Base-by-base conservation (phyloP, 805 yeast species). In the Millerago galiae region DNA sequence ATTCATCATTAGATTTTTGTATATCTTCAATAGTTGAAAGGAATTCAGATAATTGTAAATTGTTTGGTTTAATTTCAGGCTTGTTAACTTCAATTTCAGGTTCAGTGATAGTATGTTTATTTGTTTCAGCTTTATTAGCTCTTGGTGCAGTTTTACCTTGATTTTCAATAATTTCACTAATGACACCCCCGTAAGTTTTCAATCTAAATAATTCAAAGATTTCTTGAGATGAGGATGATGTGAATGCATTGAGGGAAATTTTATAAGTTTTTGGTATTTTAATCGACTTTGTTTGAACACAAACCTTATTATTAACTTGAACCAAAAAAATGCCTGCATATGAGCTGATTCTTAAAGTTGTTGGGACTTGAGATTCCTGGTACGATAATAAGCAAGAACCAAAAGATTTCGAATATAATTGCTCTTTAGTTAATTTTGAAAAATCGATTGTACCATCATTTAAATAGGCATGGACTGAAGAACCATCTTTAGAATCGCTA, bases 231-330 rank as follows among this genome's bases (percentile, higher is more conserved):
- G 63, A 58, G 5, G 64, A 69, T 15, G 40, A 34, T 26, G 75
- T 63, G 15, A 54, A 54, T 2, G 81, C 84, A 28, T 81, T 65
- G 5, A 75, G 62, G 44, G 88, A 88, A 37, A 83, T 44, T 37
- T 62, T 68, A 45, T 73, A 67, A 28, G 63, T 50, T 6, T 58
- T 47, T 27, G 75, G 75, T 15, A 83, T 55, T 29, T 61, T 55
- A 30, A 83, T 64, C 42, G 74, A 60, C 44, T 75, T 72, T 0
- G 89, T 79, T 59, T 79, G 79, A 60, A 83, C 76, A 55, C 89
- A 79, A 43, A 84, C 67, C 51, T 73, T 77, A 58, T 84, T 84
- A 60, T 84, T 87, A 38, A 82, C 65, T 47, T 84, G 87, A n/a
- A 83, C 70, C 50, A 81, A 80, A 48, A 81, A 67, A 45, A 74